Evolutionary conservation across 108 stramenopile genomes (phyloP).

Genomic region (Nitzschia inconspicua): DNA sequence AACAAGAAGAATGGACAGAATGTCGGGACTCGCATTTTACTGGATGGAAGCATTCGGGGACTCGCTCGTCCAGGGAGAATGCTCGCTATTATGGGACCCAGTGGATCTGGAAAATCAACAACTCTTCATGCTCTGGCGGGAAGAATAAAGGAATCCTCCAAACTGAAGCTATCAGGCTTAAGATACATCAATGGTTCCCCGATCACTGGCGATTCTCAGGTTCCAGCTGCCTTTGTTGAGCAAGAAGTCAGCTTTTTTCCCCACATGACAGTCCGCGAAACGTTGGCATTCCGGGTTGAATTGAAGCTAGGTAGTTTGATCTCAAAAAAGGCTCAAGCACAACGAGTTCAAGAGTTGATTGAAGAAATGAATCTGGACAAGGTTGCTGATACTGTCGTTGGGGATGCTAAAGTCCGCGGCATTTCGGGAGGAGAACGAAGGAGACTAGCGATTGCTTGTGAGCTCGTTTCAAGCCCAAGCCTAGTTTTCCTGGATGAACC

Average conservation of each 20-base stretch:
- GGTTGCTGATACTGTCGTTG: slow-evolving; percentile 79
- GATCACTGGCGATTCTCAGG: slow-evolving; percentile 54
- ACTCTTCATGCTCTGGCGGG: slow-evolving; percentile 82
- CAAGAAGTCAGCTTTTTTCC: slow-evolving; percentile 84
- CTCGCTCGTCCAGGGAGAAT: slow-evolving; percentile 71
- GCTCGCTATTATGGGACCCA: slow-evolving; percentile 77
- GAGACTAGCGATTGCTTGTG: slow-evolving; percentile 83
- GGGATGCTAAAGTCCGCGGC: slow-evolving; percentile 74
- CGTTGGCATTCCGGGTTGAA: slow-evolving; percentile 70
- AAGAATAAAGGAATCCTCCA: slow-evolving; percentile 63
- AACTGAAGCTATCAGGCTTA: slow-evolving; percentile 48
- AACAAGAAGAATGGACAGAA: slow-evolving; percentile 37
- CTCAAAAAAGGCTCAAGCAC: slow-evolving; percentile 53
- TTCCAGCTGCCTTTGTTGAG: slow-evolving; percentile 76
- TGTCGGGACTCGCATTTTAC: slow-evolving; percentile 53
- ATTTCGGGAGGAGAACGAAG: slow-evolving; percentile 87
- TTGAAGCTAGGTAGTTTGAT: slow-evolving; percentile 70
- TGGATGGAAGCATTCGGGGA: slow-evolving; percentile 76
- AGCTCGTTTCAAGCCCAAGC: slow-evolving; percentile 75
- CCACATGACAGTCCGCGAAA: slow-evolving; percentile 87
- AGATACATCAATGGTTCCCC: slow-evolving; percentile 65
- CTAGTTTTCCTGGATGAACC: slow-evolving; percentile 82
- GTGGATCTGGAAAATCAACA: slow-evolving; percentile 28
- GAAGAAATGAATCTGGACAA: slow-evolving; percentile 66
- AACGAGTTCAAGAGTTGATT: slow-evolving; percentile 59